phyloP scores from a whole-genome alignment of 495 filamentous ascomycete genomes.

The Xylaria grammica region DNA sequence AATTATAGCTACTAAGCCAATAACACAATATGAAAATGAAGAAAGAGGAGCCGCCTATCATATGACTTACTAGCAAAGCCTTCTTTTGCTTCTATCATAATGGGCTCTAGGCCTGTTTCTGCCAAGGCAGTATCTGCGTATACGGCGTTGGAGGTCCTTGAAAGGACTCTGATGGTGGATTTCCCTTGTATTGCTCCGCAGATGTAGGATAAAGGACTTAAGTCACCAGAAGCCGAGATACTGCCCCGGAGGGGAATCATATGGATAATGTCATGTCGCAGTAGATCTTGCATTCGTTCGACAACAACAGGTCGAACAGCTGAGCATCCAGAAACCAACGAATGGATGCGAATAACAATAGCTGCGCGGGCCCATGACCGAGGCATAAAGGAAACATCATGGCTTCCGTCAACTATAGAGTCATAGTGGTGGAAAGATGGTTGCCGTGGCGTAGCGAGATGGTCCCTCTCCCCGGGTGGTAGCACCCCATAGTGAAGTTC shows the following conservation, averaged over 20 bases:
- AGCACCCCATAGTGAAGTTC: conserved; percentile 38
- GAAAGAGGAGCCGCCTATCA: no score
- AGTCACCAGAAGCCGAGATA: conserved; percentile 66
- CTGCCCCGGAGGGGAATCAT: conserved; percentile 59
- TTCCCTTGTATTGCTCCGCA: conserved; percentile 55
- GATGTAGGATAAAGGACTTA: conserved; percentile 58
- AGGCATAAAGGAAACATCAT: conserved; percentile 44
- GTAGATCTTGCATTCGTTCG: conserved; percentile 40
- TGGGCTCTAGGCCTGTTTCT: conserved; percentile 39
- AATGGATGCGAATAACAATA: conserved; percentile 56
- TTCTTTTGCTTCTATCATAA: conserved; percentile 56
- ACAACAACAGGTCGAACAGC: conserved; percentile 49
- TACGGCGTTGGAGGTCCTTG: conserved; percentile 24
- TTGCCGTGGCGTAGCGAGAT: neutral
- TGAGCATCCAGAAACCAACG: conserved; percentile 53
- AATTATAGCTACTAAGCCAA: no score
- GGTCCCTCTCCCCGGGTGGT: conserved; percentile 2
- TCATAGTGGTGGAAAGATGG: conserved; percentile 43
- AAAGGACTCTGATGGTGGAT: conserved; percentile 40
- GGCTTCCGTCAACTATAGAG: conserved; percentile 9
- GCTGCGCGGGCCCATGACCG: conserved; percentile 48
- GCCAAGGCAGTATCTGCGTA: conserved; percentile 40
- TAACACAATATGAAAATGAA: no score
- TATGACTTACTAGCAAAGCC: conserved; percentile 44
- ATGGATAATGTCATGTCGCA: conserved; percentile 49